Percentiles rank a stretch among this genome's conserved stretches.
These are phyloP conservation scores for Leersia perrieri DNA, from an alignment of 176 grass and related monocot genomes.

Conservation along the genomic window DNA sequence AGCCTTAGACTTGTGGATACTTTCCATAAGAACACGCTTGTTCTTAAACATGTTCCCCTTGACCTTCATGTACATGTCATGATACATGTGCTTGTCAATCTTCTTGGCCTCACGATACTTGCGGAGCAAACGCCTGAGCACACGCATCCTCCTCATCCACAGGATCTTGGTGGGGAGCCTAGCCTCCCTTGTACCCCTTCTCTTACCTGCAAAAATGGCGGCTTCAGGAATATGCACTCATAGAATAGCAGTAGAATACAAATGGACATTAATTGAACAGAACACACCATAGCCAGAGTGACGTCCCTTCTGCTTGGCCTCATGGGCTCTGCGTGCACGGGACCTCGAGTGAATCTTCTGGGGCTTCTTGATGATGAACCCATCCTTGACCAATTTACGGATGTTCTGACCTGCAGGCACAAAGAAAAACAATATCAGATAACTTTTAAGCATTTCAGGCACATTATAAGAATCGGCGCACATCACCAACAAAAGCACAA, in stretches of 20 bases:
- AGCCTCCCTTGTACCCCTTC: slow-evolving; percentile 68
- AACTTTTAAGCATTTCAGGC: neutral
- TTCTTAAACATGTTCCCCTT: slow-evolving; percentile 71
- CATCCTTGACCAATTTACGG: slow-evolving; percentile 67
- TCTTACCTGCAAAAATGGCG: slow-evolving; percentile 42
- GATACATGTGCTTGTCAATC: slow-evolving; percentile 76
- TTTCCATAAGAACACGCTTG: slow-evolving; percentile 73
- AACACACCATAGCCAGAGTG: slow-evolving; percentile 62
- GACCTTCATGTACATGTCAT: slow-evolving; percentile 72
- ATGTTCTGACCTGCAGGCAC: slow-evolving; percentile 58
- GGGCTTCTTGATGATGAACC: slow-evolving; percentile 64
- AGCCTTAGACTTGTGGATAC: slow-evolving; percentile 73
- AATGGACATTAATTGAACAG: neutral
- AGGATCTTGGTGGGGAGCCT: slow-evolving; percentile 66
- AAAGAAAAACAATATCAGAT: neutral
- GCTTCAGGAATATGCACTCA: neutral
- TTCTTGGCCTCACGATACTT: slow-evolving; percentile 68
- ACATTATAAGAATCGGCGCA: neutral
- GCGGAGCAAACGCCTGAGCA: slow-evolving; percentile 54
- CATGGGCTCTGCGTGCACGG: slow-evolving; percentile 60
- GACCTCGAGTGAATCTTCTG: slow-evolving; percentile 68
- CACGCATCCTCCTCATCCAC: slow-evolving; percentile 73
- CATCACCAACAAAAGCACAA: neutral
- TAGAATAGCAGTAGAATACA: neutral
- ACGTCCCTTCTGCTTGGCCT: slow-evolving; percentile 67